Conservation (phyloP, 768 basidiomycete species). For the Podaxis sp. region DNA sequence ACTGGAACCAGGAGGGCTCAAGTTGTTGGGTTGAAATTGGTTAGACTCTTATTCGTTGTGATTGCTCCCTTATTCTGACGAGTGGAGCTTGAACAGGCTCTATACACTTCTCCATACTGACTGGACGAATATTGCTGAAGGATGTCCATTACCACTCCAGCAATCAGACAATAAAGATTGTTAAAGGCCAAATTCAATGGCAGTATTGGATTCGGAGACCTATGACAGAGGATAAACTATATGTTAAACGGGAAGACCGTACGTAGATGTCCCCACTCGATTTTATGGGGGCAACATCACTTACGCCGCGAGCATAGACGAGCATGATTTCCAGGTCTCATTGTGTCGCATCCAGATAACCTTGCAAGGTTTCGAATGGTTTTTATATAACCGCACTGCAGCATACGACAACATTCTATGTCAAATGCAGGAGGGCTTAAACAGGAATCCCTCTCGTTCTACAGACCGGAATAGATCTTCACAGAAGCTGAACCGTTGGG, state of each 20-base stretch:
- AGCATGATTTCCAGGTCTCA: not conserved
- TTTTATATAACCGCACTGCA: constrained; percentile 85
- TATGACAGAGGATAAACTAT: constrained; percentile 68
- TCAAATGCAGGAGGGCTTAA: constrained; percentile 50
- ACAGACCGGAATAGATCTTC: constrained; percentile 26
- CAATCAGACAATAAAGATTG: constrained; percentile 82
- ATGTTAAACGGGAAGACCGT: constrained; percentile 51
- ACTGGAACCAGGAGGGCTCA: constrained; percentile 76
- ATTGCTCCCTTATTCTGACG: not conserved
- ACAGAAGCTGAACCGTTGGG: constrained; percentile 36
- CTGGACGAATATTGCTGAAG: constrained; percentile 84
- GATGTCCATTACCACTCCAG: constrained; percentile 88
- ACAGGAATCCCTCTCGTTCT: constrained; percentile 29
- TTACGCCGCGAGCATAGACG: not conserved
- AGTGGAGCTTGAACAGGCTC: constrained; percentile 49
- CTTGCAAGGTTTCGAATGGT: constrained; percentile 87
- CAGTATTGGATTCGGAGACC: constrained; percentile 89
- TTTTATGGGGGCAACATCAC: no score
- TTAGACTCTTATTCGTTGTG: constrained; percentile 21
- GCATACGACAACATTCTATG: constrained; percentile 85
- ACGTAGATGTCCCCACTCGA: constrained; percentile 18
- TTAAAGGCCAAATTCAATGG: constrained; percentile 88
- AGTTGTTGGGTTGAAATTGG: constrained; percentile 86
- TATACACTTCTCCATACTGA: constrained; percentile 85
- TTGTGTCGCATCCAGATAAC: constrained; percentile 81